These are phyloP conservation scores for Penicillium italicum DNA, from an alignment of 2,329 filamentous ascomycete genomes.

Conservation along the genomic window DNA sequence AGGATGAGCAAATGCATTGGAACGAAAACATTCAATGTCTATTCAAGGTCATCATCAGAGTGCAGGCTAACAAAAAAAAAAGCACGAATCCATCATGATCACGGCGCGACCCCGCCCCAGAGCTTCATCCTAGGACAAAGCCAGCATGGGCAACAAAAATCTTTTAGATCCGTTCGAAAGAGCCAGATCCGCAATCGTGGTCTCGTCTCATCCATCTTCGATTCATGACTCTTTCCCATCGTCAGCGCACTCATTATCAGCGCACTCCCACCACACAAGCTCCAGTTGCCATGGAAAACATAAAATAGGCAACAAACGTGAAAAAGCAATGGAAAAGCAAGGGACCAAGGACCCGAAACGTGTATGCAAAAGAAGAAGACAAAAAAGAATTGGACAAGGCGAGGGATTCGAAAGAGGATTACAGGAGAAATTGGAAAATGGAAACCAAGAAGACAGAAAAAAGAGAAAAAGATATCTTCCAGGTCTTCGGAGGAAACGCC, in stretches of 20 bases:
- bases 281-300: slow-evolving; percentile 6
- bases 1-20: slow-evolving; percentile 21
- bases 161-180: slow-evolving; percentile 2
- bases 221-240: slow-evolving; percentile 14
- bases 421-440: slow-evolving; percentile 10
- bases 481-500: slow-evolving; percentile 35
- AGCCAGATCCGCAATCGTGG: slow-evolving; percentile 9
- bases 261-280: slow-evolving; percentile 11
- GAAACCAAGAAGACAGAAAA: slow-evolving; percentile 14
- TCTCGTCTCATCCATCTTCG: slow-evolving; percentile 12
- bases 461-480: slow-evolving; percentile 28
- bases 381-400: background rate
- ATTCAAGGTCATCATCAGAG: slow-evolving; percentile 26
- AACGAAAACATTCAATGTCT: slow-evolving; percentile 23
- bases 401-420: slow-evolving; percentile 13
- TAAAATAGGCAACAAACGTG: slow-evolving; percentile 5
- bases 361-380: slow-evolving; percentile 3
- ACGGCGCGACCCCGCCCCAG: slow-evolving; percentile 5
- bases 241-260: slow-evolving; percentile 17
- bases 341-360: slow-evolving; percentile 9
- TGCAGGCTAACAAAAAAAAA: slow-evolving; percentile 22
- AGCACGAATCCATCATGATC: slow-evolving; percentile 14
- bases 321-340: slow-evolving; percentile 11
- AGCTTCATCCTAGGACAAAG: slow-evolving; percentile 1
- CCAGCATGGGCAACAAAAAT: background rate